Conservation (phyloP, 257 asterid genomes). For the Przewalskia tangutica region DNA sequence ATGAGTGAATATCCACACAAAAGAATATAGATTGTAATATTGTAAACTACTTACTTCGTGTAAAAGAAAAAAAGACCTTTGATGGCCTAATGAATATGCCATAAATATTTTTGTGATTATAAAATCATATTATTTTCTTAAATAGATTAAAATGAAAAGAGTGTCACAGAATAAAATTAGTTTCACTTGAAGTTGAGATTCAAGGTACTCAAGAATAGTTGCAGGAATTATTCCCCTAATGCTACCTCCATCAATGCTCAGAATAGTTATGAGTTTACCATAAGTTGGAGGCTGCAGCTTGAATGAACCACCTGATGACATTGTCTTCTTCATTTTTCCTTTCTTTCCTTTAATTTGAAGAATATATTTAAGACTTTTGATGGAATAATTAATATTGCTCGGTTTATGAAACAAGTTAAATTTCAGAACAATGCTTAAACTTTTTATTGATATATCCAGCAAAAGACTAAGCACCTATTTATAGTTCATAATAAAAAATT, state of each 20-base stretch:
- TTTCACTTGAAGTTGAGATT: constrained; percentile 1
- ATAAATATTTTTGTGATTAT: too few species aligned
- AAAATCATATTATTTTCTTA: too few species aligned
- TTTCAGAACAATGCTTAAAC: not conserved
- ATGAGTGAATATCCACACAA: too few species aligned
- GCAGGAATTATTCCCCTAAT: constrained; percentile 4
- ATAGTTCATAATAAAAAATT: too few species aligned
- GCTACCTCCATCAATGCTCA: not conserved
- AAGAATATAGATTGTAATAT: too few species aligned
- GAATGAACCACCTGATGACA: not conserved
- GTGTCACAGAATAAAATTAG: not conserved
- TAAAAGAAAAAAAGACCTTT: too few species aligned
- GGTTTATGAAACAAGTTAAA: not conserved
- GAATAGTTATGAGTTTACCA: not conserved
- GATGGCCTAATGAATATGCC: not conserved
- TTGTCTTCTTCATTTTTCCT: not conserved
- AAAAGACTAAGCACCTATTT: not conserved
- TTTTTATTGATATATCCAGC: not conserved
- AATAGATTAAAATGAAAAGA: not conserved
- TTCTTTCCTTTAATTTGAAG: not conserved
- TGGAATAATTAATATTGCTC: not conserved
- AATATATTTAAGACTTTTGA: not conserved
- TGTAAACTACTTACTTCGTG: too few species aligned
- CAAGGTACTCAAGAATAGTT: not conserved
- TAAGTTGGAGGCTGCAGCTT: not conserved